Evolutionary conservation across 2,329 filamentous ascomycete species (phyloP), one percentile per base, ranked within the genome.

Genomic region (Triangularia verruculosa): DNA sequence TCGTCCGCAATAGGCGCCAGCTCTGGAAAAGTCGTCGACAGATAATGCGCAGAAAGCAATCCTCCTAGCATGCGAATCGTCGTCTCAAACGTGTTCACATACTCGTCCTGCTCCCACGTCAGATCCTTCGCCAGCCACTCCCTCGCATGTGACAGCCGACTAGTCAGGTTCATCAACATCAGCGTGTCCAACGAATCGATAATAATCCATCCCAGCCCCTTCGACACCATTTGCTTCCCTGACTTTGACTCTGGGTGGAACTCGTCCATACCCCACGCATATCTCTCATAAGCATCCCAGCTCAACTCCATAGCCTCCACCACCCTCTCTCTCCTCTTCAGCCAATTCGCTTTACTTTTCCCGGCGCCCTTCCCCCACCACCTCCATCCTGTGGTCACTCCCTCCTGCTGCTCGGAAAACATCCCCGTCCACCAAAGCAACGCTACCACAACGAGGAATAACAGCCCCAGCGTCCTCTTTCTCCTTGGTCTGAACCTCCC

Each of bases 31-130:
- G 86, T 84, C 24, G 86, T 95, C 22, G 93, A 94, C n/a, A 99
- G 83, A 76, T 98, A 98, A 75, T 99, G 93, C 9, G 95, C 95
- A 1, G 93, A 93, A 32, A 99, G 82, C 51, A 99, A 81, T 11
- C 95, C 95, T 15, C 95, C 95, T 57, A 99, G 82, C 93, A 98
- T 98, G 59, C 95, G 90, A 71, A 98, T 98, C 0, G 94, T 98
- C 7, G 94, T 98, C 79, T 99, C 95, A 71, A 98, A 99, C 0
- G 93, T 97, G 76, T 93, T 98, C 62, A 99, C 94, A 74, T 97
- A 92, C 75, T 97, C 93, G 72, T 97, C 84, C 76, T 97, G 92
- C 65, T 97, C 89, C 78, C 96, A 98, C 11, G 88, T 89, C 67
- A 98, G 78, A 7, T 88, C 88, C 4, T 87, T 89, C 1, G 91